Evolutionary conservation across 495 filamentous ascomycete genomes (phyloP).

Genomic region (Lasiosphaeria miniovina): DNA sequence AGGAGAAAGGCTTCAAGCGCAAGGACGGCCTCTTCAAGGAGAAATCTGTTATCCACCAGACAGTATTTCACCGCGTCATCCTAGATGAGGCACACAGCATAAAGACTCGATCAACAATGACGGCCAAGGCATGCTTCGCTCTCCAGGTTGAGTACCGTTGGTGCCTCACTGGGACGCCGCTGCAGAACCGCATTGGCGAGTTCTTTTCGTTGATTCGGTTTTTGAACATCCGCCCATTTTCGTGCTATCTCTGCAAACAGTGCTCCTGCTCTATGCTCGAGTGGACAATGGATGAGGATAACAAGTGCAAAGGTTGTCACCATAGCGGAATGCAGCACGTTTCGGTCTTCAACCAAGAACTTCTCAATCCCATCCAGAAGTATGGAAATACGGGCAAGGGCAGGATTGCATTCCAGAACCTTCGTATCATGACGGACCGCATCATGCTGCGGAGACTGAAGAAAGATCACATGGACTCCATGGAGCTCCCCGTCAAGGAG

Average conservation of each 20-base stretch:
- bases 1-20: slow-evolving; percentile 85
- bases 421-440: slow-evolving; percentile 79
- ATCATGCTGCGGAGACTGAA: slow-evolving; percentile 96
- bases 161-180: slow-evolving; percentile 91
- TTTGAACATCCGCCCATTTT: slow-evolving; percentile 80
- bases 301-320: slow-evolving; percentile 62
- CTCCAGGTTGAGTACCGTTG: slow-evolving; percentile 83
- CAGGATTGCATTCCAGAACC: slow-evolving; percentile 68
- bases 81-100: slow-evolving; percentile 97
- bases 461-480: slow-evolving; percentile 81
- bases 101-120: slow-evolving; percentile 83
- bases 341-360: slow-evolving; percentile 92
- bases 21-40: slow-evolving; percentile 67
- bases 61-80: slow-evolving; percentile 85
- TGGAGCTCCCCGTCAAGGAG: slow-evolving; percentile 95
- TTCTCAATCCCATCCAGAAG: slow-evolving; percentile 75
- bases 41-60: slow-evolving; percentile 81
- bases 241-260: slow-evolving; percentile 85
- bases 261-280: slow-evolving; percentile 79
- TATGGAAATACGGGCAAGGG: slow-evolving; percentile 52
- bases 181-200: slow-evolving; percentile 95
- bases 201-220: slow-evolving; percentile 95
- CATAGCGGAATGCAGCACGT: slow-evolving; percentile 77
- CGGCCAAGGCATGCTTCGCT: slow-evolving; percentile 91
- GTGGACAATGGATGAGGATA: slow-evolving; percentile 70